Evolutionary conservation across 495 filamentous ascomycete species (phyloP).

Genomic region (Penicillium pulvis): DNA sequence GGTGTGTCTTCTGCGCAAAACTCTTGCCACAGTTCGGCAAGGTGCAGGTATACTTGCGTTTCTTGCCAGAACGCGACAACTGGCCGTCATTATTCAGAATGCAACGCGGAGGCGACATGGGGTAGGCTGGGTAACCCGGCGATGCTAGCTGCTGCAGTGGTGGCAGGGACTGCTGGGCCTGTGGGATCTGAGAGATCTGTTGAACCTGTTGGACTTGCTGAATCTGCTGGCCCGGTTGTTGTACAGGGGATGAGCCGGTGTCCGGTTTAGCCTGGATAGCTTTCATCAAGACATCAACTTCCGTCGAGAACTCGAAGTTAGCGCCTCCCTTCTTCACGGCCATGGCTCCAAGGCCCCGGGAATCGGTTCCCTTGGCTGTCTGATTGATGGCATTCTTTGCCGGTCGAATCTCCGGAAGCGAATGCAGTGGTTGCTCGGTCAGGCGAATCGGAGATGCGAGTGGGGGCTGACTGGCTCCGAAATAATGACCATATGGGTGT

Average conservation of each 20-base stretch:
- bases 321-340: constrained; percentile 19
- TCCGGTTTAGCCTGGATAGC: constrained; percentile 75
- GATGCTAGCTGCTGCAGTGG: constrained; percentile 37
- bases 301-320: constrained; percentile 70
- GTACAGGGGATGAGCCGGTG: constrained; percentile 19
- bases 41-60: constrained; percentile 69
- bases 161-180: constrained; percentile 35
- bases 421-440: constrained; percentile 35
- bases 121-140: constrained; percentile 24
- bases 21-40: constrained; percentile 76
- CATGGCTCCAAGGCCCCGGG: not conserved
- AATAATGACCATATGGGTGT: constrained; percentile 40
- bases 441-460: constrained; percentile 35
- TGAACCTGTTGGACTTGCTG: not conserved
- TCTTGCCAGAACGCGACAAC: constrained; percentile 39
- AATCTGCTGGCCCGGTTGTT: not conserved
- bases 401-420: constrained; percentile 42
- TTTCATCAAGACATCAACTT: constrained; percentile 90
- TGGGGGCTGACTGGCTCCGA: constrained; percentile 33
- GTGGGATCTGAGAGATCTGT: not conserved
- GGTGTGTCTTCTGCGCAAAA: constrained; percentile 90
- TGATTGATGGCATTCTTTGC: constrained; percentile 47
- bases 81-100: constrained; percentile 32
- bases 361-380: constrained; percentile 16
- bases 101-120: constrained; percentile 31